Evolutionary conservation across 2,329 filamentous ascomycete genomes (phyloP), one percentile per base, ranked within the genome.

Genomic region (Dactylellina sp.): DNA sequence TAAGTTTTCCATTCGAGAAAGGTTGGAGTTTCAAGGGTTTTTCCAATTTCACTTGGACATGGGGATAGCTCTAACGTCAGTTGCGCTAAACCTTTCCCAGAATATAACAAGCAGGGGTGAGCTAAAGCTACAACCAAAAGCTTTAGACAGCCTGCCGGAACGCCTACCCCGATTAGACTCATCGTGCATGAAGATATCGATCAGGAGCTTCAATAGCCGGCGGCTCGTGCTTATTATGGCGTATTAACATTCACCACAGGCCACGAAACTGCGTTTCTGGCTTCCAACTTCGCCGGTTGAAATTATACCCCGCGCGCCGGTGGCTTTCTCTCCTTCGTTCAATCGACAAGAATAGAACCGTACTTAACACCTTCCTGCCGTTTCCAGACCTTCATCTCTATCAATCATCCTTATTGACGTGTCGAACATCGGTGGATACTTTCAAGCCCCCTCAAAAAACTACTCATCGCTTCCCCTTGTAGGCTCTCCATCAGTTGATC

Each of bases 191-290:
- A 25, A 9, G 7, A 52, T 39, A 66, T 66, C 62, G 62, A 66
- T 57, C 52, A 66, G 52, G 52, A 52, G 49, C 53, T 59, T 68
- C 63, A 46, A 52, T 40, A 4, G 35, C 24, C 53, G 53, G 53
- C 53, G 39, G 22, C 20, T 42, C 52, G 37, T 40, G 16, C 14
- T 25, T 6, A 53, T 14, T 40, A 28, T 40, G 14, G 16, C 25
- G 24, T 53, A 28, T 22, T 7, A 11, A 52, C 28, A 22, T 52
- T 24, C n/a, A 35, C 35, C 20, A 22, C 9, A 7, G 50, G 42
- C 16, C 53, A 52, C 60, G 53, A 72, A 72, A 72, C 60, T 72
- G 68, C 68, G 35, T 53, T 72, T 72, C 40, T 72, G 59, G 68
- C 60, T 42, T 32, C 28, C 22, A 32, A 40, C 44, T 50, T 53